Base-by-base conservation (phyloP, 345 rosid species). In the Corchorus olitorius region DNA sequence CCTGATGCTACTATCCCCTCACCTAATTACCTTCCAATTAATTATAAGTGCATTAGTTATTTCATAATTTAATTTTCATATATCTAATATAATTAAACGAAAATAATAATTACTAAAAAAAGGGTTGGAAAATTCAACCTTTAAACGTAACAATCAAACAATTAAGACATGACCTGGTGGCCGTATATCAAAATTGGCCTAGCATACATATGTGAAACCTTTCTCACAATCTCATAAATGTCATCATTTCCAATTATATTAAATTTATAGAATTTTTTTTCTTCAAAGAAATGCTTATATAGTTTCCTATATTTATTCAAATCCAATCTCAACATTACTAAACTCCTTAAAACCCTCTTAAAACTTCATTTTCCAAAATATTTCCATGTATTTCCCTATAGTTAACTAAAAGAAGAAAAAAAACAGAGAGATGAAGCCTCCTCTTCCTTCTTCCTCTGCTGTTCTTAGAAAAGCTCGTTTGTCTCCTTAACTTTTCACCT, bases 401-500 rank as follows among this genome's bases (percentile, higher is more conserved):
- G 43, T 4, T 39, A 39, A 4, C 43, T 39, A 39, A 39, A n/a
- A n/a, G n/a, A n/a, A n/a, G n/a, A n/a, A n/a, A 39, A 39, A 37
- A 49, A 65, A 56, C 59, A 75, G n/a, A 20, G 74, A 35, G 11
- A 87, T 90, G 92, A 88, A 90, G 82, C 84, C 93, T 46, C 46
- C 65, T 43, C 78, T 88, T 5, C 15, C 85, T 62, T 83, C 89
- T 34, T 79, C 88, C 48, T 75, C 90, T 68, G 70, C 82, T 41
- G 77, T 74, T 39, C 81, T 79, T 1, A 80, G 95, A 80, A 97
- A 89, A 75, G 53, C 91, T 13, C 91, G 93, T 55, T 81, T 89
- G 72, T 89, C 97, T 66, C 94, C 97, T 16, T 90, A 87, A 70
- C 84, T 92, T 81, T 87, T 90, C 83, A 84, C 92, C 49, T 75